Conservation (phyloP, 345 rosid species). For the Brassica carinata region DNA sequence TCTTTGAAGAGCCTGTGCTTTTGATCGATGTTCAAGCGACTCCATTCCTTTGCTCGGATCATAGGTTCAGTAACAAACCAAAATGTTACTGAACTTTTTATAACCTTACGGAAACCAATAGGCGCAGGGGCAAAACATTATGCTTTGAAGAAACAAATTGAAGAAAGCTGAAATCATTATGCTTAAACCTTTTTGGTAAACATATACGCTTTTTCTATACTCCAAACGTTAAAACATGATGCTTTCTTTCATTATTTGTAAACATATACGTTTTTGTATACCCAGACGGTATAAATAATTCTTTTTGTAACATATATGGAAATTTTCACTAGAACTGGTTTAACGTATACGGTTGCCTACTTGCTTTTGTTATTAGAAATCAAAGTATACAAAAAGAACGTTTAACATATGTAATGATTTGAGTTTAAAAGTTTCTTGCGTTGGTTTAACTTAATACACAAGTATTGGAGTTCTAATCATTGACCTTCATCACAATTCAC, state of each 20-base stretch:
- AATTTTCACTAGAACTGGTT: not conserved
- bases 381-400: not conserved
- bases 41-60: constrained; percentile 87
- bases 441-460: not conserved
- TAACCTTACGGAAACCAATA: constrained; percentile 77
- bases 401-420: not conserved
- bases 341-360: not conserved
- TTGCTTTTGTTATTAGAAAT: not conserved
- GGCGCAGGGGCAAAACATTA: constrained; percentile 60
- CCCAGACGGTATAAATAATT: not conserved
- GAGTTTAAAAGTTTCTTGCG: not conserved
- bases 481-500: not conserved
- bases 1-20: constrained; percentile 91
- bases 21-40: constrained; percentile 65
- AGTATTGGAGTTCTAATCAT: not conserved
- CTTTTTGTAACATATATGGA: not conserved
- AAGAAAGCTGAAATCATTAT: not conserved
- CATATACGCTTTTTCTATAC: not conserved
- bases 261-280: not conserved
- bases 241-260: not conserved
- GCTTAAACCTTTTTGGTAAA: not conserved
- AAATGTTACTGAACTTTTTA: not conserved
- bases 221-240: not conserved
- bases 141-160: not conserved
- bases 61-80: constrained; percentile 45